Percentiles rank a stretch among this genome's conserved stretches.
Conservation (phyloP, 257 asterid genomes). For the Hygrophila difformis region DNA sequence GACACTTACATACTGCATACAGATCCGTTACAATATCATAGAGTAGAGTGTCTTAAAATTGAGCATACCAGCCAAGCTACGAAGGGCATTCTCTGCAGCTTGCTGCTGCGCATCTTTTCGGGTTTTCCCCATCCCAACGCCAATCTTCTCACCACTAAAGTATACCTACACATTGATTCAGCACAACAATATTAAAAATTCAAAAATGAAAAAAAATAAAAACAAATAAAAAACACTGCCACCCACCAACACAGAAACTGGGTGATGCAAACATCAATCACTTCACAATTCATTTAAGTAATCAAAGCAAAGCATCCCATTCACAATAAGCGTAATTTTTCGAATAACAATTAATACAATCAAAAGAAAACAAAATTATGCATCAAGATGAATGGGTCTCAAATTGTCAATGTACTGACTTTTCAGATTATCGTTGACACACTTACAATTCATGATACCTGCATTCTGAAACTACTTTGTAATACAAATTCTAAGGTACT, state of each 20-base stretch:
- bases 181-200: conserved; percentile 20
- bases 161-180: conserved; percentile 46
- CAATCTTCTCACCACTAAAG: conserved; percentile 78
- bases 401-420: too few species aligned
- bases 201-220: conserved; percentile 12
- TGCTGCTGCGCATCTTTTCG: conserved; percentile 96
- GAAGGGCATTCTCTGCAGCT: conserved; percentile 95
- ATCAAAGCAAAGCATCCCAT: conserved; percentile 8
- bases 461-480: not conserved
- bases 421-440: not conserved
- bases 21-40: not conserved
- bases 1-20: not conserved
- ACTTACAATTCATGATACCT: not conserved
- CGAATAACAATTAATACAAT: too few species aligned
- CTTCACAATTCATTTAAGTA: not conserved
- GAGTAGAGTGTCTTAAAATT: not conserved
- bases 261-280: not conserved
- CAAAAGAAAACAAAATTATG: too few species aligned
- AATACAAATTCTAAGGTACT: conserved; percentile 18
- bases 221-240: conserved; percentile 2
- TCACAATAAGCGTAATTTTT: too few species aligned
- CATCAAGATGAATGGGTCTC: too few species aligned
- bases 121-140: conserved; percentile 84
- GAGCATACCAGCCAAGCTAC: conserved; percentile 72
- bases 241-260: too few species aligned